Percentiles rank a stretch among this genome's conserved stretches.
Evolutionary conservation across 2,329 filamentous ascomycete species (phyloP).

Genomic region (Trichocomaceae sp.): DNA sequence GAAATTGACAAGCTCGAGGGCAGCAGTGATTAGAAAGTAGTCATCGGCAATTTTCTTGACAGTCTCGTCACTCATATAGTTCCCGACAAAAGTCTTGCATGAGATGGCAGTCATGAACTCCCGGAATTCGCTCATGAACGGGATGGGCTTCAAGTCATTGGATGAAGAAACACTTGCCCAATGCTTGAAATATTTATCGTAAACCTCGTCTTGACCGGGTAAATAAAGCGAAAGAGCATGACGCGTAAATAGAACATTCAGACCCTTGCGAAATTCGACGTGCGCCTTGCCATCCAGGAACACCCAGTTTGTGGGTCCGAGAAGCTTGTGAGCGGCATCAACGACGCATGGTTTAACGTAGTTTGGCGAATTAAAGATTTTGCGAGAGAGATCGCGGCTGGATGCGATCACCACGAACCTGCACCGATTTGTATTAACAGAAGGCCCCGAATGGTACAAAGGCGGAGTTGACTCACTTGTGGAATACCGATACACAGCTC

Average conservation of each 20-base stretch:
- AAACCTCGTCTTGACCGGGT: slow-evolving; percentile 86
- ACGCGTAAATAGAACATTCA: slow-evolving; percentile 91
- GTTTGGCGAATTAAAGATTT: slow-evolving; percentile 87
- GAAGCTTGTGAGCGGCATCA: slow-evolving; percentile 85
- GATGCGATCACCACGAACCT: slow-evolving; percentile 97
- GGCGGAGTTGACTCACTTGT: slow-evolving; percentile 64
- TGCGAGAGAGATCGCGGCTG: slow-evolving; percentile 88
- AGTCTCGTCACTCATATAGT: slow-evolving; percentile 85
- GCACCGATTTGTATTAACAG: slow-evolving; percentile 4
- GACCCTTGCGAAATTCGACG: slow-evolving; percentile 92
- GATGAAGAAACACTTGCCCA: slow-evolving; percentile 71
- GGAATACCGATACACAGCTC: slow-evolving; percentile 97
- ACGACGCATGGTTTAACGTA: slow-evolving; percentile 97
- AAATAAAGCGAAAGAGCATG: slow-evolving; percentile 82
- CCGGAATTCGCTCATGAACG: slow-evolving; percentile 88
- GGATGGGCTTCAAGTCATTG: slow-evolving; percentile 64
- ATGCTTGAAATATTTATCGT: slow-evolving; percentile 74
- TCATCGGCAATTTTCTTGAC: slow-evolving; percentile 94
- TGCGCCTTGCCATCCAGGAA: slow-evolving; percentile 93
- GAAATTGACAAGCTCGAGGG: slow-evolving; percentile 96
- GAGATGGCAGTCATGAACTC: slow-evolving; percentile 93
- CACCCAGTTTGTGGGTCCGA: slow-evolving; percentile 90
- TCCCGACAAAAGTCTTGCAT: slow-evolving; percentile 91
- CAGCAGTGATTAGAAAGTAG: slow-evolving; percentile 93
- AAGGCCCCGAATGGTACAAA: background rate